Evolutionary conservation across 1,139 yeast species (phyloP), one percentile per base, ranked within the genome.

Genomic region (Starmera stellimalicola): DNA sequence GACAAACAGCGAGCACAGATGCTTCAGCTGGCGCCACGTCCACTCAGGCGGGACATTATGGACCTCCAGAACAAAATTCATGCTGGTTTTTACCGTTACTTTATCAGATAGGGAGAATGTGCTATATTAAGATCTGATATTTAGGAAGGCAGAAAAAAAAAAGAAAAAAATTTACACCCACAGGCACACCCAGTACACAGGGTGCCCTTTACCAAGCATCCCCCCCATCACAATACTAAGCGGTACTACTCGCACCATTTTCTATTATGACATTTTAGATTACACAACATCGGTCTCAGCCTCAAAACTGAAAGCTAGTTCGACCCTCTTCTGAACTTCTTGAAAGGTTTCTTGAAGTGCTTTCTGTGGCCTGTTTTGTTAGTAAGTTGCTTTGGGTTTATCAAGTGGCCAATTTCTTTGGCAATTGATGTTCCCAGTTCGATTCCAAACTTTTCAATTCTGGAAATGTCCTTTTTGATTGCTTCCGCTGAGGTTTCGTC

Each of bases 381-480:
- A 7, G 16, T 15, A 4, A 15, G 11, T 15, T 15, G 11, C 11
- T 2, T 14, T 15, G 9, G 20, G 30, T 18, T 31, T 40, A 25
- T 36, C 39, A 26, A 26, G 10, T 18, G 11, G 10, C 87, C 87
- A 34, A 80, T 63, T 51, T 79, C 87, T 44, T 62, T 63, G 24
- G 87, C 85, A 44, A 80, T 62, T 7, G 79, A 70, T 32, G 83
- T 76, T 37, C 78, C 78, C 20, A 68, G 57, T 41, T 78, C 81
- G 36, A 85, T 74, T 17, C 96, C 97, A 51, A 85, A 87, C 62
- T 83, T 84, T 52, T 79, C 80, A 42, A 85, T 75, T 50, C 96
- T 72, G 23, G 64, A 65, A 48, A 82, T 65, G 44, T 81, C 70
- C 57, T 73, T 62, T 53, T 77, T 65, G 55, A 80, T 49, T 34